Evolutionary conservation across 2,329 filamentous ascomycete genomes (phyloP), one percentile per base, ranked within the genome.

Genomic region (Epichloe aotearoae): DNA sequence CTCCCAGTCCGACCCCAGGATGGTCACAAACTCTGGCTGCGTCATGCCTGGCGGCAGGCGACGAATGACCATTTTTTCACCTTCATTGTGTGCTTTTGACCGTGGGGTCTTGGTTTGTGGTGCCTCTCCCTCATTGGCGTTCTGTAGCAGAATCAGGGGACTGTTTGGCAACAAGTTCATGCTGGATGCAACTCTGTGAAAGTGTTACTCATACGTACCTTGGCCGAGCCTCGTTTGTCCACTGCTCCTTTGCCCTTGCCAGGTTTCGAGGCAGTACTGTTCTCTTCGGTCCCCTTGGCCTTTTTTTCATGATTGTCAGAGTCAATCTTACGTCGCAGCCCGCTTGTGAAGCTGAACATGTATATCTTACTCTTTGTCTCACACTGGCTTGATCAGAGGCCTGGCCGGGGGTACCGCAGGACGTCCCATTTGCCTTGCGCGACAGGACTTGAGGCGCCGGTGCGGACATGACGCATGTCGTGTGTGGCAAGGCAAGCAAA

Each of bases 31-130:
- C 61, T 98, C 93, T 1, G 75, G 67, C 61, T 87, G 79, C 0
- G 86, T 94, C 64, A 98, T 74, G 8, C 85, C 88, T 1, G 93
- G 90, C 10, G 93, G 88, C 4, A 98, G 77, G 52, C 91, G 80
- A 49, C 94, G 82, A 50, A 96, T 75, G 23, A 94, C 75, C 12
- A 95, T 76, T 72, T 97, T 97, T 61, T 94, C 77, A 53, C 87
- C 85, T 51, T 67, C 64, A 56, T 63, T 65, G 14, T 65, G 63
- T 44, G 62, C 38, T 53, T 62, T 68, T 8, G 62, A 50, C 51
- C 58, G 66, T 38, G 62, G 49, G 1, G 62, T 53, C 50, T 62
- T 67, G 20, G 42, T 5, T 15, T 63, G 52, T n/a, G 57, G 44
- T 11, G 38, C 49, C 7, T 65, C 64, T 39, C 54, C 54, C 40